Percentiles rank a stretch among this genome's conserved stretches.
phyloP scores from a whole-genome alignment of 2,329 filamentous ascomycete species.

The Venturia nashicola region DNA sequence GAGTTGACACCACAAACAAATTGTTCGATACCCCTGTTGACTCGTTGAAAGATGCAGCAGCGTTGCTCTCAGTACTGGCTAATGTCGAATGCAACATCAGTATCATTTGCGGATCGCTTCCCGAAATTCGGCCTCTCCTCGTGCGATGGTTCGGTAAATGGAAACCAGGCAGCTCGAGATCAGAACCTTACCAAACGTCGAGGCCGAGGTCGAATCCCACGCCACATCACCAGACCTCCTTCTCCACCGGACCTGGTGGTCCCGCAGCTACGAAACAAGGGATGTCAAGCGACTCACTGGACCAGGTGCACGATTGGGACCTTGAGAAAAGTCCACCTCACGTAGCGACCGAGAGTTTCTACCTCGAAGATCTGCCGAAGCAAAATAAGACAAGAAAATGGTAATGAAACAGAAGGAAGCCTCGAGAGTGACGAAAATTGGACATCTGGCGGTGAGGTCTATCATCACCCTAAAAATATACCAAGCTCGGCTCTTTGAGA shows the following conservation, averaged over 20 bases:
- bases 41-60: background rate
- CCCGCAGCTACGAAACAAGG: background rate
- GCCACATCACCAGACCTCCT: too few relatives aligned
- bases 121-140: background rate
- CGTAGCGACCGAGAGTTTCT: background rate
- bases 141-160: background rate
- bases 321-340: background rate
- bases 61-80: background rate
- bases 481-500: background rate
- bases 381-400: background rate
- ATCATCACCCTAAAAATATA: background rate
- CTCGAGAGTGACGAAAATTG: background rate
- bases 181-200: background rate
- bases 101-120: slow-evolving; percentile 1
- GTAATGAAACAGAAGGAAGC: background rate
- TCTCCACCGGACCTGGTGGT: background rate
- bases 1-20: background rate
- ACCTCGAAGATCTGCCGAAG: background rate
- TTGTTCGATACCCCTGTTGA: background rate
- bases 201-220: background rate
- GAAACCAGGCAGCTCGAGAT: background rate
- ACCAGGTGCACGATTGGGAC: background rate
- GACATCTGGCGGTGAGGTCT: background rate
- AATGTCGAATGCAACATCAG: background rate
- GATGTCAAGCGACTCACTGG: background rate